phyloP scores from a whole-genome alignment of 2,329 filamentous ascomycete genomes.

The Colletotrichum tabaci region DNA sequence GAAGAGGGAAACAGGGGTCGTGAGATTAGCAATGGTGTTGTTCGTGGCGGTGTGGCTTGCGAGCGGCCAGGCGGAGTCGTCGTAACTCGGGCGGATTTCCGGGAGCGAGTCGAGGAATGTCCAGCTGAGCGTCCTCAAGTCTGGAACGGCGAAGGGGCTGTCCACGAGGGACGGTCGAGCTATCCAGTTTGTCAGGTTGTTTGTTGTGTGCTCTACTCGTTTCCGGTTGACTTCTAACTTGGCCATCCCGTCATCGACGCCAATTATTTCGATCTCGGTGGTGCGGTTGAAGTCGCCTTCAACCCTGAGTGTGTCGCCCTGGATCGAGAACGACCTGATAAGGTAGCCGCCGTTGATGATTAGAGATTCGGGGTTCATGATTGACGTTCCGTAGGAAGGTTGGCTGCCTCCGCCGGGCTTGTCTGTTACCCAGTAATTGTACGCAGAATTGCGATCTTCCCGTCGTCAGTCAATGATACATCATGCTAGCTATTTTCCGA shows the following conservation, averaged over 20 bases:
- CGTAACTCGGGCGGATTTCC: constrained; percentile 74
- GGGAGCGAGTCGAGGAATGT: constrained; percentile 80
- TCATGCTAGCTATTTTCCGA: accelerated
- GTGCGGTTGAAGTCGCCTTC: constrained; percentile 82
- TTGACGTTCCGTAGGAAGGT: constrained; percentile 52
- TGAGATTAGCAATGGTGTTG: constrained; percentile 70
- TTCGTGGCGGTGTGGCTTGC: constrained; percentile 72
- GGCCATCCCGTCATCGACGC: constrained; percentile 70
- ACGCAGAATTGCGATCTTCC: constrained; percentile 75
- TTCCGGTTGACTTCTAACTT: constrained; percentile 61
- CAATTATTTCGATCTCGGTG: constrained; percentile 77
- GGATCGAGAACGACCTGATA: constrained; percentile 70
- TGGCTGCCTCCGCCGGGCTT: constrained; percentile 53
- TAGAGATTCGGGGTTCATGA: constrained; percentile 59
- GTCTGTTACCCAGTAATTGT: constrained; percentile 78
- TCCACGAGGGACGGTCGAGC: constrained; percentile 47
- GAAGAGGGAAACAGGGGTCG: constrained; percentile 78
- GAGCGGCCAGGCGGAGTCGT: constrained; percentile 77
- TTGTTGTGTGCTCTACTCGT: constrained; percentile 52
- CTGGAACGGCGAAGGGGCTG: constrained; percentile 65
- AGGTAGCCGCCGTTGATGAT: constrained; percentile 77
- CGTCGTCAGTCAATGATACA: constrained; percentile 22
- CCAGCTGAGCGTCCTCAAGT: constrained; percentile 74
- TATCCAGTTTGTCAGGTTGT: constrained; percentile 63
- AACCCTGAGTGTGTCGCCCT: constrained; percentile 71